These are phyloP conservation scores for Tillandsia leiboldiana DNA, from an alignment of 176 grass and related monocot species.

Conservation along the genomic window DNA sequence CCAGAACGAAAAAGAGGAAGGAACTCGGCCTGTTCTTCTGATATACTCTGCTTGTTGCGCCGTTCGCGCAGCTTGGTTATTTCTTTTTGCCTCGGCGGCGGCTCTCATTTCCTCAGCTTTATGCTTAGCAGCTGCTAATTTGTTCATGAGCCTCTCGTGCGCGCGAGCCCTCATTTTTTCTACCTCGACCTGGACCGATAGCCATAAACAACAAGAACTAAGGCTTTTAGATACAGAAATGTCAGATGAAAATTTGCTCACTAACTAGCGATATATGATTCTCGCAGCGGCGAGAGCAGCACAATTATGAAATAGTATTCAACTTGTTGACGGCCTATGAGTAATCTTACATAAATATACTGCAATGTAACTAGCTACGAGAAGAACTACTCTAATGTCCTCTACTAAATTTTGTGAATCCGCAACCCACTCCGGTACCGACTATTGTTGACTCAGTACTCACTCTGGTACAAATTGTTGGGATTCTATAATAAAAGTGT, in stretches of 20 bases:
- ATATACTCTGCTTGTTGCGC: constrained; percentile 73
- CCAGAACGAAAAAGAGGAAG: constrained; percentile 36
- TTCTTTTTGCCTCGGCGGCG: constrained; percentile 31
- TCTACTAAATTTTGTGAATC: too few species aligned
- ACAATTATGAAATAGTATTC: too few species aligned
- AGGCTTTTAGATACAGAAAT: not conserved
- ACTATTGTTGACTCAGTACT: too few species aligned
- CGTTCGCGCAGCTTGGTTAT: constrained; percentile 41
- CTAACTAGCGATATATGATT: not conserved
- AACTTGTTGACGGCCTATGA: too few species aligned
- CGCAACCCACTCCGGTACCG: too few species aligned
- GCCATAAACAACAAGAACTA: too few species aligned
- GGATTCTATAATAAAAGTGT: too few species aligned
- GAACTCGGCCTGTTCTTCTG: constrained; percentile 63
- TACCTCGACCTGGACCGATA: constrained; percentile 53
- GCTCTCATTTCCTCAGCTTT: constrained; percentile 67
- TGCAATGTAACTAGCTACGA: too few species aligned
- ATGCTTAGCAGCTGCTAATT: constrained; percentile 56
- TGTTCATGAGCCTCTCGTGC: constrained; percentile 63
- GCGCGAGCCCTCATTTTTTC: constrained; percentile 70
- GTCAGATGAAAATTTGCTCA: not conserved
- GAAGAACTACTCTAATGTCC: too few species aligned
- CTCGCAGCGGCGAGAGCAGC: not conserved
- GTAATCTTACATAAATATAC: too few species aligned
- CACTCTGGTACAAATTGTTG: too few species aligned